Conservation (phyloP, 2,329 filamentous ascomycete species). For the Trichoderma pleuroti region DNA sequence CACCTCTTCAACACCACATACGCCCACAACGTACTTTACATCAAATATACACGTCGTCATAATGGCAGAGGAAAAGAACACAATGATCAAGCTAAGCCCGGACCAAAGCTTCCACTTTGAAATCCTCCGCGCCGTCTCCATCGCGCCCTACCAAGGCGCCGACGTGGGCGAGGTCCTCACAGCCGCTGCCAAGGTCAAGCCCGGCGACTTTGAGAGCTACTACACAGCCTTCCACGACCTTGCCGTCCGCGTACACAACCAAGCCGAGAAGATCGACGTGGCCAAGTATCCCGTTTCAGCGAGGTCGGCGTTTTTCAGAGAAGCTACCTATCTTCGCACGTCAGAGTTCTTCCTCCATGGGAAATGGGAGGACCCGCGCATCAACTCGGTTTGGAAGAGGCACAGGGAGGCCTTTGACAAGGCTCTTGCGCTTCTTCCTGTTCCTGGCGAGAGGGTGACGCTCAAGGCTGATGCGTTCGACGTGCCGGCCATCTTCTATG, state of each 20-base stretch:
- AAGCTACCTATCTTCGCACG: slow-evolving; percentile 40
- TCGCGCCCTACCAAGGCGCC: slow-evolving; percentile 26
- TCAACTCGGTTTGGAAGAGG: slow-evolving; percentile 35
- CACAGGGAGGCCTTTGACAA: slow-evolving; percentile 37
- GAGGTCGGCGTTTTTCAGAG: slow-evolving; percentile 33
- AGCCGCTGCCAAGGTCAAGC: slow-evolving; percentile 23
- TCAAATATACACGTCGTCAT: neutral
- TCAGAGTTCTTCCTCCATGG: slow-evolving; percentile 43
- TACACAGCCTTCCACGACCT: slow-evolving; percentile 23
- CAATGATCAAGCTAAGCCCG: slow-evolving; percentile 24
- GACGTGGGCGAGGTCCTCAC: slow-evolving; percentile 33
- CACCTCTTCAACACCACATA: neutral
- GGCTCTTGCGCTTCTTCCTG: slow-evolving; percentile 33
- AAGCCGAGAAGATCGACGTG: slow-evolving; percentile 19
- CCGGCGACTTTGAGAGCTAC: slow-evolving; percentile 28
- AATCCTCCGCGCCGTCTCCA: slow-evolving; percentile 26
- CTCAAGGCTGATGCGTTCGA: slow-evolving; percentile 32
- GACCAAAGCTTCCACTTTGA: slow-evolving; percentile 27
- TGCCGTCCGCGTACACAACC: slow-evolving; percentile 22
- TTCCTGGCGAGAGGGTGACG: slow-evolving; percentile 33
- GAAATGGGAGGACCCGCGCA: slow-evolving; percentile 38
- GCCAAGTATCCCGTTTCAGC: slow-evolving; percentile 26
- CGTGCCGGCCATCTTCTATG: slow-evolving; percentile 35
- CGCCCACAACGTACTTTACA: neutral
- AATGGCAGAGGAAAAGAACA: neutral